Percentiles rank a stretch among this genome's conserved stretches.
Evolutionary conservation across 108 stramenopile species (phyloP).

Genomic region (Skeletonema grethae): DNA sequence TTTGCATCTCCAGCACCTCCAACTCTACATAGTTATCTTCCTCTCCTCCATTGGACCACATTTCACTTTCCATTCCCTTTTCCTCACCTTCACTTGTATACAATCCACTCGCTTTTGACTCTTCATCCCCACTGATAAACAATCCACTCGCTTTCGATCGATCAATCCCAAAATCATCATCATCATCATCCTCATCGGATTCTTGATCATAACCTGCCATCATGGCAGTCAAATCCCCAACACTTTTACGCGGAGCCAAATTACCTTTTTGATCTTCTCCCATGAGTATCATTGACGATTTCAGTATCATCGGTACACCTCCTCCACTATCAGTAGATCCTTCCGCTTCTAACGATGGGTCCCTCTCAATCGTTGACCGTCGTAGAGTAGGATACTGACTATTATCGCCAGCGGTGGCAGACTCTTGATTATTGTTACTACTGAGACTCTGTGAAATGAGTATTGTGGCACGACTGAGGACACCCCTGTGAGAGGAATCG

Average conservation of each 20-base stretch:
- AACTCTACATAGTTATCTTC: neutral
- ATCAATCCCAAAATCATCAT: neutral
- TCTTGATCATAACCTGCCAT: neutral
- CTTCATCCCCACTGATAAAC: neutral
- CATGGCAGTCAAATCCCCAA: conserved; percentile 16
- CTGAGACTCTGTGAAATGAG: neutral
- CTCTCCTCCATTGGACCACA: no score
- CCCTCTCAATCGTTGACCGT: neutral
- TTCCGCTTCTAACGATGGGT: conserved; percentile 8
- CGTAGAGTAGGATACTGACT: neutral
- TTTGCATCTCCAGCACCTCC: neutral
- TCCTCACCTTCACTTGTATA: no score
- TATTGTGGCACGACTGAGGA: neutral
- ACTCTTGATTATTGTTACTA: neutral
- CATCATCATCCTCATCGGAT: neutral
- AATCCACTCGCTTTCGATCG: neutral
- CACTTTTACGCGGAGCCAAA: conserved; percentile 29
- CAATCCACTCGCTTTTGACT: neutral
- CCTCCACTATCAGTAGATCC: neutral
- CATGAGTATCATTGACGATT: neutral
- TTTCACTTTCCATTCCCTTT: no score
- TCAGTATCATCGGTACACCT: neutral
- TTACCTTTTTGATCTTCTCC: conserved; percentile 22
- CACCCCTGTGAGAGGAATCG: neutral
- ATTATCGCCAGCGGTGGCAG: neutral